Conservation (phyloP, 2,329 filamentous ascomycete species). For the Raffaelea arxii region DNA sequence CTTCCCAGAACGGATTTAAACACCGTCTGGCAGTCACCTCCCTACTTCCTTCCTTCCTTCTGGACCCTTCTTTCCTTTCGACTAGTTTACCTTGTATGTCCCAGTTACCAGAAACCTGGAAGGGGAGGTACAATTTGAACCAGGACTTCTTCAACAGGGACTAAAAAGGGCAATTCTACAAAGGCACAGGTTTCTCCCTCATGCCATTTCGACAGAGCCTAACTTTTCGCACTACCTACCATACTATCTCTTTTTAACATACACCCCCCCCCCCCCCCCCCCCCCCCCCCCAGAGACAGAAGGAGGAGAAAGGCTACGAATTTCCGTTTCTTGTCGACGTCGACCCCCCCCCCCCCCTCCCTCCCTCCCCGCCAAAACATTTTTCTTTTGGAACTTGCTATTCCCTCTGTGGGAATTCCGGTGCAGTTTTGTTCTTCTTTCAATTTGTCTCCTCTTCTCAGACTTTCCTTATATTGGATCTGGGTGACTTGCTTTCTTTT, state of each 20-base stretch:
- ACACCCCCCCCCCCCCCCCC: no score
- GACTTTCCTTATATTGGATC: neutral
- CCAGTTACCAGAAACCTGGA: neutral
- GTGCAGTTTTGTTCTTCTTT: neutral
- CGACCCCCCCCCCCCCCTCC: no score
- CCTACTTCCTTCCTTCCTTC: neutral
- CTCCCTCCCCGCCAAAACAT: neutral
- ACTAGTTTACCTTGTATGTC: neutral
- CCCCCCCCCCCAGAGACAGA: no score
- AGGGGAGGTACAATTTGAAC: neutral
- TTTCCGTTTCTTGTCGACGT: no score
- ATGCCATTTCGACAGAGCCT: conserved; percentile 5
- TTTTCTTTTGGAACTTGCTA: neutral
- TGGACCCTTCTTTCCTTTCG: neutral
- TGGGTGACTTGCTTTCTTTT: neutral
- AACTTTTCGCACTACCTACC: conserved; percentile 10
- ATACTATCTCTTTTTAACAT: conserved; percentile 6
- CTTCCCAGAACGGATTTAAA: neutral
- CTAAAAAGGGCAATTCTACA: neutral
- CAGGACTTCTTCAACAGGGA: neutral
- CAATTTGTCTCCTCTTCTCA: neutral
- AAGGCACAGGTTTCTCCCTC: neutral
- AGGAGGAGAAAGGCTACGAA: neutral
- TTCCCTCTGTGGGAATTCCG: neutral
- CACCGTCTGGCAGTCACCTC: neutral